Base-by-base conservation (phyloP, 805 yeast genomes). In the Myxozyma vanderwaltii region DNA sequence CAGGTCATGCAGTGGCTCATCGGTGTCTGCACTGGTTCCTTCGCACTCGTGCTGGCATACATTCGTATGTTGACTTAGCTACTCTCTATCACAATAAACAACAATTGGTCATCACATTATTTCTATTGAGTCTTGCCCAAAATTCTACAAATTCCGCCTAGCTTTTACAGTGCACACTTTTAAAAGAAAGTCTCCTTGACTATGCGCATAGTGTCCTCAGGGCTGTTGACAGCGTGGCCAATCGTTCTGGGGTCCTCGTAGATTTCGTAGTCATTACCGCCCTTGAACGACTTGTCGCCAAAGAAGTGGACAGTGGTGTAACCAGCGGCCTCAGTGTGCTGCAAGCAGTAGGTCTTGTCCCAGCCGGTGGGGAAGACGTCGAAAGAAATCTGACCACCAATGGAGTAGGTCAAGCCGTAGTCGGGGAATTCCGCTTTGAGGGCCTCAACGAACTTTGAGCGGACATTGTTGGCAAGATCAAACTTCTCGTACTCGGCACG, bases 291-390 rank as follows among this genome's bases (percentile, higher is more conserved):
- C 83, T 94, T 94, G 83, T 94, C 99, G 79, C 99, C 99, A 74
- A 94, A 94, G 85, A 94, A 94, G 81, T 94, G 98, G 71, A 94
- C 90, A 69, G 84, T 82, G 71, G 85, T 81, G 80, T 91, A 94
- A 67, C 87, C 85, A 77, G 92, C 97, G 61, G 80, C 76, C 71
- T 78, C 89, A 69, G 94, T 91, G 77, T 92, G 99, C 77, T 87
- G 91, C 74, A 94, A 83, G 77, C 96, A 89, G 81, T 92, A 94
- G 63, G 99, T 94, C 84, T 94, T 94, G 79, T 94, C 99, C 99
- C 99, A 94, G 73, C 99, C 99, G 65, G 97, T 89, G 80, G 99
- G 99, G 92, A 94, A 94, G 66, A 94, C 98, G 72, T 94, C 99
- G 71, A 94, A 94, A 36, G 98, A 92, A 75, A 94, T 94, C 82